phyloP scores from a whole-genome alignment of 805 yeast genomes.

The Sugiyamaella mastotermitis region DNA sequence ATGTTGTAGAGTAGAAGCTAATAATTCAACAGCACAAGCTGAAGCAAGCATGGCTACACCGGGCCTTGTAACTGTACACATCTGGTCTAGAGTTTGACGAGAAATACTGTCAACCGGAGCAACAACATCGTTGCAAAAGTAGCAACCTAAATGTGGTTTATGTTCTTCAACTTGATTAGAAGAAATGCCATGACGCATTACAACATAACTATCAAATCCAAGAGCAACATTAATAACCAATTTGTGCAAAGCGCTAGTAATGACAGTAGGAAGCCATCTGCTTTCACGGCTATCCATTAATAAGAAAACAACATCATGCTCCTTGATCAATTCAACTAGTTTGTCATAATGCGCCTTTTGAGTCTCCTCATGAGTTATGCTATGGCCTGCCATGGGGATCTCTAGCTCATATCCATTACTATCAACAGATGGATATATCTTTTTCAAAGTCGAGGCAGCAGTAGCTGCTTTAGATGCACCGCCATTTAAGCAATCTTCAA shows the following conservation, averaged over 20 bases:
- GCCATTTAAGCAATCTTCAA: constrained; percentile 71
- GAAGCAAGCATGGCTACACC: constrained; percentile 90
- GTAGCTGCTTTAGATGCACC: constrained; percentile 70
- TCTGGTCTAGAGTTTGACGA: constrained; percentile 88
- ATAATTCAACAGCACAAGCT: constrained; percentile 75
- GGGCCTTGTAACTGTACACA: constrained; percentile 98
- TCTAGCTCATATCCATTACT: constrained; percentile 59
- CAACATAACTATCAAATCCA: constrained; percentile 90
- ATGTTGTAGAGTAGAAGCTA: constrained; percentile 70
- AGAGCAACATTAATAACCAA: constrained; percentile 86
- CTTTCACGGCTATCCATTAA: constrained; percentile 94
- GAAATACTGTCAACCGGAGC: constrained; percentile 74
- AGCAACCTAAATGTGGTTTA: constrained; percentile 66
- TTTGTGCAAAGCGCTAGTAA: constrained; percentile 62
- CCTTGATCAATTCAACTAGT: constrained; percentile 47
- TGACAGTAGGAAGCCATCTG: constrained; percentile 93
- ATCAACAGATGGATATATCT: constrained; percentile 72
- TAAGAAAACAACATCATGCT: constrained; percentile 72
- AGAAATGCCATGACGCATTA: constrained; percentile 82
- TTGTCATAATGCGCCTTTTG: constrained; percentile 48
- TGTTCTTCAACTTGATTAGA: constrained; percentile 19
- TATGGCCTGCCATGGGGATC: constrained; percentile 97
- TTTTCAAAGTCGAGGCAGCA: constrained; percentile 69
- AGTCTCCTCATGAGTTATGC: constrained; percentile 49
- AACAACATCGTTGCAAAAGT: constrained; percentile 91